Conservation (phyloP, 2,329 filamentous ascomycete genomes). For the Leptographium galeiforme region DNA sequence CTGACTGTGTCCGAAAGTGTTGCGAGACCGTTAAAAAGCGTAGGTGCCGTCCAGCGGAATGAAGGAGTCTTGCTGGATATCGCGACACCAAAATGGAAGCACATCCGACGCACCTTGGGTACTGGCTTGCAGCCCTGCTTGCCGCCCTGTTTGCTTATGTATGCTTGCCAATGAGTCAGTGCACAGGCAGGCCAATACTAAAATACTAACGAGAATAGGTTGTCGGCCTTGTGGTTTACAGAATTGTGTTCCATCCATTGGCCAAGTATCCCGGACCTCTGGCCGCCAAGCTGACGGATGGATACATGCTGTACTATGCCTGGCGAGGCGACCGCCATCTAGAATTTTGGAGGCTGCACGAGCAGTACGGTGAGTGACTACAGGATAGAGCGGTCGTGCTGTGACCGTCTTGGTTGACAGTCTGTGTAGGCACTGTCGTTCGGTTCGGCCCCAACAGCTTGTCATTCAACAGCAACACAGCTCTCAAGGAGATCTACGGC, state of each 20-base stretch:
- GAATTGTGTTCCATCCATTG: constrained; percentile 50
- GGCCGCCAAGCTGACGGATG: constrained; percentile 49
- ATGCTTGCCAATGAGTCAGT: neutral
- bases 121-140: neutral
- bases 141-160: neutral
- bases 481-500: constrained; percentile 54
- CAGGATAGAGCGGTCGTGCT: neutral
- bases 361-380: constrained; percentile 47
- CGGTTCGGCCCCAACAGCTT: constrained; percentile 67
- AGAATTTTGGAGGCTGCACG: constrained; percentile 56
- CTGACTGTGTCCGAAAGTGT: too few species aligned
- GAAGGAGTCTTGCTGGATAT: too few species aligned
- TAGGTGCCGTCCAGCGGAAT: neutral
- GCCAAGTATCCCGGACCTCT: constrained; percentile 52
- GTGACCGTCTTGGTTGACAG: neutral
- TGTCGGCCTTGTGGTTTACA: constrained; percentile 34
- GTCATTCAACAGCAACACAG: constrained; percentile 60
- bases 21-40: neutral
- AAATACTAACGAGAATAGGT: constrained; percentile 17
- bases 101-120: neutral
- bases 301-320: constrained; percentile 57
- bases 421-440: constrained; percentile 42
- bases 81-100: neutral
- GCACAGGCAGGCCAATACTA: neutral
- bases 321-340: constrained; percentile 64